A percentile compares a stretch with the other conserved stretches of the same genome.
phyloP scores from a whole-genome alignment of 2,329 filamentous ascomycete genomes.

The Ilyonectria mors-panacis region DNA sequence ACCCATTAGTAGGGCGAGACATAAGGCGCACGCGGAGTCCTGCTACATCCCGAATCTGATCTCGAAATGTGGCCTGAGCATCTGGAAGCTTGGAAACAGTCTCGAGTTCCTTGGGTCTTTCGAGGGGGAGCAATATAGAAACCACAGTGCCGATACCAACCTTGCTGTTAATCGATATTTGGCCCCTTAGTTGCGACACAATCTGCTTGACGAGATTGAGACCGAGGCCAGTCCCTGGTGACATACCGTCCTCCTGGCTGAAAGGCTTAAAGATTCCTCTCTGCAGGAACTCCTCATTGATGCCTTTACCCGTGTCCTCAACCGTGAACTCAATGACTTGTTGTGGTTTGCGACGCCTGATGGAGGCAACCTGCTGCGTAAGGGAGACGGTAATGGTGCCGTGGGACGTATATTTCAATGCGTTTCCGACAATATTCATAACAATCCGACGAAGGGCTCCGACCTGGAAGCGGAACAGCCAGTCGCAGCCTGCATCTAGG shows the following conservation, averaged over 20 bases:
- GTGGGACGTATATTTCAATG: constrained; percentile 70
- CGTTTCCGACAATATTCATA: constrained; percentile 75
- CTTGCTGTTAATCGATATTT: constrained; percentile 69
- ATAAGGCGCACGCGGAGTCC: constrained; percentile 49
- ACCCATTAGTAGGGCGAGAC: background rate
- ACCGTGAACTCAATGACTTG: constrained; percentile 61
- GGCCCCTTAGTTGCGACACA: constrained; percentile 70
- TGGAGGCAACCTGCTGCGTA: constrained; percentile 33
- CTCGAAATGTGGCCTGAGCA: constrained; percentile 38
- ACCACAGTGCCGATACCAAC: constrained; percentile 56
- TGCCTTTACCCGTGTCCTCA: constrained; percentile 76
- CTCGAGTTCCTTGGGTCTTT: no score
- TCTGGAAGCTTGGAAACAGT: no score
- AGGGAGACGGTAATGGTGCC: constrained; percentile 53
- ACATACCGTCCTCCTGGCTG: constrained; percentile 73
- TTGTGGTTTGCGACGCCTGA: constrained; percentile 17
- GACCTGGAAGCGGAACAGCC: constrained; percentile 69
- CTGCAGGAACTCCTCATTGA: constrained; percentile 73
- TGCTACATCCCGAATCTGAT: constrained; percentile 47
- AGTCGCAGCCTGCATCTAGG: constrained; percentile 61
- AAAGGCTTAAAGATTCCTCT: constrained; percentile 75
- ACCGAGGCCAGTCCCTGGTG: constrained; percentile 75
- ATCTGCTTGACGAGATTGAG: constrained; percentile 75
- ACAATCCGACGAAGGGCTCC: constrained; percentile 68
- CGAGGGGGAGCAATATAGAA: constrained; percentile 52